Conservation (phyloP, 495 filamentous ascomycete species). For the Staphylotrichum tortipilum region DNA sequence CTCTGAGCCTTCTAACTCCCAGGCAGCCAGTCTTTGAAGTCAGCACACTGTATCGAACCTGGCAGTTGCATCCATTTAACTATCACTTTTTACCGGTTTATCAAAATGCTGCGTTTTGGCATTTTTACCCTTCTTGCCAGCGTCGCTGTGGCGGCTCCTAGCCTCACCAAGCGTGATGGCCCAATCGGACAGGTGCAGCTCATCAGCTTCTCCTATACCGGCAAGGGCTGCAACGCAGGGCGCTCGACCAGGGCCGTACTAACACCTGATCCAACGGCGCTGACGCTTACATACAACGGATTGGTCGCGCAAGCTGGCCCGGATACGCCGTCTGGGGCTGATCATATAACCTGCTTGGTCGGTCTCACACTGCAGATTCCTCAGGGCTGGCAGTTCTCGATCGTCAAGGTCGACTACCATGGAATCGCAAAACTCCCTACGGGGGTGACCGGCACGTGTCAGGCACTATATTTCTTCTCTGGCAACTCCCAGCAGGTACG, state of each 20-base stretch:
- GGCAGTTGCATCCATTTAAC: too few relatives aligned
- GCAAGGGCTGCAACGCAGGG: slow-evolving; percentile 39
- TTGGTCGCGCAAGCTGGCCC: slow-evolving; percentile 39
- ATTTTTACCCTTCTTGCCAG: slow-evolving; percentile 10
- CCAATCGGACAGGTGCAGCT: slow-evolving; percentile 26
- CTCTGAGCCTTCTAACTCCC: neutral
- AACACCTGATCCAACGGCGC: slow-evolving; percentile 33
- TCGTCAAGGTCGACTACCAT: slow-evolving; percentile 43
- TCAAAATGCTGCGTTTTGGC: slow-evolving; percentile 7
- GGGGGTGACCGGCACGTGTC: slow-evolving; percentile 37
- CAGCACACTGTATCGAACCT: too few relatives aligned
- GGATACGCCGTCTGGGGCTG: slow-evolving; percentile 26
- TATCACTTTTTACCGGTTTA: too few relatives aligned
- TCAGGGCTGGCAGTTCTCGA: slow-evolving; percentile 42
- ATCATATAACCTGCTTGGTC: slow-evolving; percentile 43
- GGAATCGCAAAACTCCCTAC: slow-evolving; percentile 36
- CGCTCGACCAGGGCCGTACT: slow-evolving; percentile 31
- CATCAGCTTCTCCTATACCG: slow-evolving; percentile 36
- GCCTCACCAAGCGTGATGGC: neutral
- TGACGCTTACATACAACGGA: slow-evolving; percentile 39
- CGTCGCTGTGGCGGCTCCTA: slow-evolving; percentile 7
- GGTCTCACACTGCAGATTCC: slow-evolving; percentile 42
- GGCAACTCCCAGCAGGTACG: slow-evolving; percentile 25
- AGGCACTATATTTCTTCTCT: slow-evolving; percentile 45
- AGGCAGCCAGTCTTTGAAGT: too few relatives aligned